Conservation (phyloP, 768 basidiomycete species). For the Tylopilus cervinicoccineus region DNA sequence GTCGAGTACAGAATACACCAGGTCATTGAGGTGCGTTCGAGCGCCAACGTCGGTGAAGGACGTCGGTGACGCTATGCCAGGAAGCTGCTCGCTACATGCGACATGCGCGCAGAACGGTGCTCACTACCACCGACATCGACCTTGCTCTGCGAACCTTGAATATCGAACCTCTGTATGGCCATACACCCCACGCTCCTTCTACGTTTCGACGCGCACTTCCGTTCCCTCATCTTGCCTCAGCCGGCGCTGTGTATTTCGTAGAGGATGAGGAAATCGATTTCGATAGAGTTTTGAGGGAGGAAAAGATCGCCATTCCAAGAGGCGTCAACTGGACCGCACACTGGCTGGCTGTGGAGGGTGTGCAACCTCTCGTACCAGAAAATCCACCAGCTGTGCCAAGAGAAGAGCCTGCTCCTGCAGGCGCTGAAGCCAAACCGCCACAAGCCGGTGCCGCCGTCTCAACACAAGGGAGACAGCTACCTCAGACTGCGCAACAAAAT, state of each 20-base stretch:
- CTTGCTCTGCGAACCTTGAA: constrained; percentile 91
- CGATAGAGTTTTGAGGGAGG: constrained; percentile 82
- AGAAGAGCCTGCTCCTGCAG: constrained; percentile 38
- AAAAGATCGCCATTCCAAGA: constrained; percentile 77
- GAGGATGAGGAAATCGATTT: constrained; percentile 99
- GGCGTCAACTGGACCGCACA: constrained; percentile 89
- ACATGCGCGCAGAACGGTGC: constrained; percentile 84
- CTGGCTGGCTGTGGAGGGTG: constrained; percentile 97
- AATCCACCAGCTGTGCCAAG: constrained; percentile 84
- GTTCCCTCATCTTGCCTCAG: constrained; percentile 39
- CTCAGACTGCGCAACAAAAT: constrained; percentile 39
- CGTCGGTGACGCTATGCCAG: constrained; percentile 22
- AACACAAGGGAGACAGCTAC: constrained; percentile 24
- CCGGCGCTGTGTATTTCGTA: constrained; percentile 83
- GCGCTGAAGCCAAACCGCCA: constrained; percentile 27
- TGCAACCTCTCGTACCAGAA: constrained; percentile 94
- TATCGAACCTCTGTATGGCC: constrained; percentile 91
- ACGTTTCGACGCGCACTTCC: constrained; percentile 44
- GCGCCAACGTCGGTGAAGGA: neutral
- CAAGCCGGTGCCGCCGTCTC: constrained; percentile 22
- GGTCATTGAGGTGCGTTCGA: constrained; percentile 71
- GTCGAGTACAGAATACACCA: constrained; percentile 96
- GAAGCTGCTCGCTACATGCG: constrained; percentile 98
- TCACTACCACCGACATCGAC: constrained; percentile 89
- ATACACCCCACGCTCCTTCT: constrained; percentile 30